Conservation (phyloP, 164 flowering plant genomes). For the Liriodendron chinense region DNA sequence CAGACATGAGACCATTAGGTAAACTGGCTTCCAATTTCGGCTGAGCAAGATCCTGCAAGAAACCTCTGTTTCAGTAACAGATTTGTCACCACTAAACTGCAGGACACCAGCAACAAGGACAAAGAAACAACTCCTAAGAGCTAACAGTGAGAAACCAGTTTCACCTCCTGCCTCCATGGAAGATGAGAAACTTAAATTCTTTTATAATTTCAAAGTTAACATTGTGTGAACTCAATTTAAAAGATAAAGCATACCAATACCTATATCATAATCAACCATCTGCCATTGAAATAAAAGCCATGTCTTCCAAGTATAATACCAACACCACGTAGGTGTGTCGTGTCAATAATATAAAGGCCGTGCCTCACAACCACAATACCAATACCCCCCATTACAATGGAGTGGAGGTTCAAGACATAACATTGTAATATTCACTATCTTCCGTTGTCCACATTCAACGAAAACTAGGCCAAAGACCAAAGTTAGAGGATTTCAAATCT, state of each 20-base stretch:
- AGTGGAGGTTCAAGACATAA: too few species aligned
- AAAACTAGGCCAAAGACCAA: too few species aligned
- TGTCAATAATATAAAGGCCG: too few species aligned
- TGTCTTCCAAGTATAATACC: too few species aligned
- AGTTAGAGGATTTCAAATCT: too few species aligned
- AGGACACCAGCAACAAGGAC: not conserved
- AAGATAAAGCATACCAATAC: not conserved
- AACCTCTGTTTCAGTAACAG: conserved; percentile 3
- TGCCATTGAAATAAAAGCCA: not conserved
- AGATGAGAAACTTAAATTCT: not conserved
- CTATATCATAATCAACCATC: not conserved
- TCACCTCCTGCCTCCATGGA: not conserved
- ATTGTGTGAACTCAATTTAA: not conserved
- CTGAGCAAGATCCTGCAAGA: conserved; percentile 73
- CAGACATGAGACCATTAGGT: conserved; percentile 77
- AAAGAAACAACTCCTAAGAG: too few species aligned
- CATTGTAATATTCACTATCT: too few species aligned
- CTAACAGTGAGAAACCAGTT: too few species aligned
- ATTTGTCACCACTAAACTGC: not conserved
- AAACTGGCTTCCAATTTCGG: conserved; percentile 62
- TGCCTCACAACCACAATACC: too few species aligned
- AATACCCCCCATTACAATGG: too few species aligned
- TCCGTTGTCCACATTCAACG: too few species aligned
- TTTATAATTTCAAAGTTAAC: not conserved
- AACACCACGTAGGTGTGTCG: too few species aligned